phyloP scores from a whole-genome alignment of 2,329 filamentous ascomycete genomes.

The Xylariaceae sp. region DNA sequence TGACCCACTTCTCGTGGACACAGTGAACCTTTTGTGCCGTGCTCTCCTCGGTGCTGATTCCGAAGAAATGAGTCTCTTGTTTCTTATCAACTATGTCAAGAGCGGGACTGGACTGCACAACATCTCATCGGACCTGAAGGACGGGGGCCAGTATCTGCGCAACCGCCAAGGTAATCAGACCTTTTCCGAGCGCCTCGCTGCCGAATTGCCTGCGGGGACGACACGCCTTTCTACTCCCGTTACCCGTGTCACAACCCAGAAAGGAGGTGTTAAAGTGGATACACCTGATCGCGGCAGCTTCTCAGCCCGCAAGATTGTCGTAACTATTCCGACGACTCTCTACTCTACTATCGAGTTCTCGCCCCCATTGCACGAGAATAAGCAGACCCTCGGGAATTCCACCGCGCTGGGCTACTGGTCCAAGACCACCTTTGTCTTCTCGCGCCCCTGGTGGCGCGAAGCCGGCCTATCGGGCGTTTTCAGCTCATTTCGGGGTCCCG shows the following conservation, averaged over 20 bases:
- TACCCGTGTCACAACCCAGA: neutral
- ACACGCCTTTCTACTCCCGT: conserved; percentile 8
- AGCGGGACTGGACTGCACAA: conserved; percentile 53
- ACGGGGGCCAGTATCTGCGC: conserved; percentile 57
- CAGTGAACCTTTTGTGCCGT: conserved; percentile 1
- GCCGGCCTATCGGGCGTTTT: conserved; percentile 48
- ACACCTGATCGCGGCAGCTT: neutral
- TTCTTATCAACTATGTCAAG: conserved; percentile 59
- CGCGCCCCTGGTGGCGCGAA: conserved; percentile 42
- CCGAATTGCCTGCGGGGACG: conserved; percentile 2
- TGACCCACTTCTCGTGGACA: neutral
- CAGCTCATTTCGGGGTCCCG: conserved; percentile 50
- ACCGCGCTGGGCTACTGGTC: conserved; percentile 40
- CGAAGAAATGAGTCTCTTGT: conserved; percentile 38
- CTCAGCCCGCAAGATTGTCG: conserved; percentile 6
- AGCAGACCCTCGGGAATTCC: conserved; percentile 5
- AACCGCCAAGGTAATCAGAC: conserved; percentile 47
- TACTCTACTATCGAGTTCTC: conserved; percentile 14
- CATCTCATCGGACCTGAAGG: conserved; percentile 55
- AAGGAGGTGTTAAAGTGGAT: conserved; percentile 4
- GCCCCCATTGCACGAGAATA: conserved; percentile 9
- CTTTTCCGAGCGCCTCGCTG: conserved; percentile 10
- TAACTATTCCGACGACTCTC: conserved; percentile 14
- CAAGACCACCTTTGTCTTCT: conserved; percentile 52
- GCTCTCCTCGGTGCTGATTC: conserved; percentile 11